Conservation (phyloP, 306 rosid genomes). For the Inga laurina region DNA sequence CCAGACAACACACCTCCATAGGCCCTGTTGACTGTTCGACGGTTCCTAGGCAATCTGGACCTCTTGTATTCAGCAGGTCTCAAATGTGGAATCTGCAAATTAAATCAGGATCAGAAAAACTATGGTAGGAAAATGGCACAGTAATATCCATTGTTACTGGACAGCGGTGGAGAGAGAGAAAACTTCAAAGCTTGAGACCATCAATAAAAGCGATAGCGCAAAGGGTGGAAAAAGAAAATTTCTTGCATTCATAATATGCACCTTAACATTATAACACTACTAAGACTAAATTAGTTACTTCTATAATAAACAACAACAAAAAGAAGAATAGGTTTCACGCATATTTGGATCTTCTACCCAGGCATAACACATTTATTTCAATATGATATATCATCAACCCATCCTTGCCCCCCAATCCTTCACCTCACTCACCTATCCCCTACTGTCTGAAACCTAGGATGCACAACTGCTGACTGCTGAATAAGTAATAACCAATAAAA, state of each 20-base stretch:
- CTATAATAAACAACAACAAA: not conserved
- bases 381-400: not conserved
- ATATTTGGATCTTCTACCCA: not conserved
- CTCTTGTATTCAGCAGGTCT: slow-evolving; percentile 68
- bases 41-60: slow-evolving; percentile 59
- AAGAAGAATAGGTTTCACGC: not conserved
- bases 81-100: slow-evolving; percentile 65
- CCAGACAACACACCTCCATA: slow-evolving; percentile 68
- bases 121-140: not conserved
- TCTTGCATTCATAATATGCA: not conserved
- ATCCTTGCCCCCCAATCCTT: not conserved
- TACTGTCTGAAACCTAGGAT: not conserved
- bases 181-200: not conserved
- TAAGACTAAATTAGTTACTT: not conserved
- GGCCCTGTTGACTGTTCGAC: slow-evolving; percentile 67
- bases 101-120: not conserved
- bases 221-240: not conserved
- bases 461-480: not conserved
- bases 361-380: not conserved
- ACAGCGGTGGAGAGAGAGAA: not conserved
- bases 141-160: not conserved
- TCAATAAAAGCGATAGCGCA: not conserved
- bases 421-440: not conserved
- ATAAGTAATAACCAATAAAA: not conserved
- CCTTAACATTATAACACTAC: not conserved